Evolutionary conservation across 2,329 filamentous ascomycete species (phyloP).

Genomic region (Aspergillus brunneoviolaceus): DNA sequence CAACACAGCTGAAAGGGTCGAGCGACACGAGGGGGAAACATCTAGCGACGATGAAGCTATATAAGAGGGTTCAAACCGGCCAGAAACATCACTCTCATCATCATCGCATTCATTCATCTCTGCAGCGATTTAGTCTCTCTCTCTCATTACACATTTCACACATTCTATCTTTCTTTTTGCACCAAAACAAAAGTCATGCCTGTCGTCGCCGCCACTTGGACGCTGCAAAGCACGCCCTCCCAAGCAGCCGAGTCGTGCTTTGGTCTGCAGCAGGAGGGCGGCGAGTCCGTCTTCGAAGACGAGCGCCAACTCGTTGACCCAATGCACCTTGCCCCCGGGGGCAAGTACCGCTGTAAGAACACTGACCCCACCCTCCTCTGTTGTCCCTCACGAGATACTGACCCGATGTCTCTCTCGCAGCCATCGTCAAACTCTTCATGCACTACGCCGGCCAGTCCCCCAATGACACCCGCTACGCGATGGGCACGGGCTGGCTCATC

Average conservation of each 20-base stretch:
- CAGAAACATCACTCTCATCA: no score
- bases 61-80: no score
- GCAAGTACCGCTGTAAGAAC: slow-evolving; percentile 5
- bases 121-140: no score
- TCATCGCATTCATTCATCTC: no score
- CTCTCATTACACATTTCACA: no score
- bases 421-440: slow-evolving; percentile 5
- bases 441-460: background rate
- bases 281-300: background rate
- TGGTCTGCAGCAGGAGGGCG: background rate
- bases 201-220: slow-evolving; percentile 1
- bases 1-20: no score
- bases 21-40: no score
- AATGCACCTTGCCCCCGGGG: background rate
- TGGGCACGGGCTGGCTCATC: background rate
- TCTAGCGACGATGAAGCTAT: no score
- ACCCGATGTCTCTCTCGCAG: background rate
- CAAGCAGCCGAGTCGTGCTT: background rate
- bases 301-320: background rate
- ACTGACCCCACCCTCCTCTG: background rate
- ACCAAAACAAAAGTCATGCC: background rate
- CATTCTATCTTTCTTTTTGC: no score
- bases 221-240: background rate
- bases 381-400: background rate
- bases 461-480: background rate